phyloP scores from a whole-genome alignment of 2,329 filamentous ascomycete genomes.

The Ophiostoma perfectum region DNA sequence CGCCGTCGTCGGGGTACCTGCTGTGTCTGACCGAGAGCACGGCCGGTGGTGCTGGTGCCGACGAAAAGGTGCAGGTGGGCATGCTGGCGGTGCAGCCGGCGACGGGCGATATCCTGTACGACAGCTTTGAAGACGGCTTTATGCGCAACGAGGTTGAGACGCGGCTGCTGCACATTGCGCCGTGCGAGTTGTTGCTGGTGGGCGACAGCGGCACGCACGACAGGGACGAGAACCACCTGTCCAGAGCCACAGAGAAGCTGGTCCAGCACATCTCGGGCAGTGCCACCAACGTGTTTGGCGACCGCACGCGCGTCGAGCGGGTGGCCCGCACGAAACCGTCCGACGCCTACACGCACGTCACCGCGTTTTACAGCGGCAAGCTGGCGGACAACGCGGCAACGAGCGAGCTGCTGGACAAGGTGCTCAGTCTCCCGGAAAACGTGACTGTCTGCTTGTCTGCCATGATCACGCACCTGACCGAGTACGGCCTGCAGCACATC shows the following conservation, averaged over 20 bases:
- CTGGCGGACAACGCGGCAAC: slow-evolving; percentile 56
- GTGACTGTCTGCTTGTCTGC: slow-evolving; percentile 90
- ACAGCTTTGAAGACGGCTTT: slow-evolving; percentile 93
- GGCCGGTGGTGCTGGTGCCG: slow-evolving; percentile 58
- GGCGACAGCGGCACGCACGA: slow-evolving; percentile 50
- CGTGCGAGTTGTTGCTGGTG: slow-evolving; percentile 90
- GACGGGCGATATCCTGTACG: slow-evolving; percentile 93
- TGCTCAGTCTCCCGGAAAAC: slow-evolving; percentile 75
- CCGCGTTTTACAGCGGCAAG: slow-evolving; percentile 66
- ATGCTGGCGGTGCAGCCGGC: slow-evolving; percentile 91
- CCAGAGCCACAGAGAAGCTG: slow-evolving; percentile 86
- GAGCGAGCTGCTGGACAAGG: slow-evolving; percentile 70
- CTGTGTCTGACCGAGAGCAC: slow-evolving; percentile 85
- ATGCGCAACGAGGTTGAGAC: slow-evolving; percentile 97
- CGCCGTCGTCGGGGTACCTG: slow-evolving; percentile 63
- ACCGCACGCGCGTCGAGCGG: slow-evolving; percentile 79
- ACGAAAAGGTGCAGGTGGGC: slow-evolving; percentile 89
- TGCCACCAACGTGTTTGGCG: slow-evolving; percentile 86
- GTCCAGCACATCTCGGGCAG: slow-evolving; percentile 83
- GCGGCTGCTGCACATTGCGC: slow-evolving; percentile 86
- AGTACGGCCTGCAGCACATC: slow-evolving; percentile 91
- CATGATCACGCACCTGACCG: slow-evolving; percentile 89
- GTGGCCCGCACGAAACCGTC: slow-evolving; percentile 71
- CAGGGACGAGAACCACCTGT: slow-evolving; percentile 43
- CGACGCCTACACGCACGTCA: slow-evolving; percentile 81